Percentiles rank a stretch among this genome's conserved stretches.
phyloP scores from a whole-genome alignment of 495 filamentous ascomycete species.

The Rhypophila decipiens region DNA sequence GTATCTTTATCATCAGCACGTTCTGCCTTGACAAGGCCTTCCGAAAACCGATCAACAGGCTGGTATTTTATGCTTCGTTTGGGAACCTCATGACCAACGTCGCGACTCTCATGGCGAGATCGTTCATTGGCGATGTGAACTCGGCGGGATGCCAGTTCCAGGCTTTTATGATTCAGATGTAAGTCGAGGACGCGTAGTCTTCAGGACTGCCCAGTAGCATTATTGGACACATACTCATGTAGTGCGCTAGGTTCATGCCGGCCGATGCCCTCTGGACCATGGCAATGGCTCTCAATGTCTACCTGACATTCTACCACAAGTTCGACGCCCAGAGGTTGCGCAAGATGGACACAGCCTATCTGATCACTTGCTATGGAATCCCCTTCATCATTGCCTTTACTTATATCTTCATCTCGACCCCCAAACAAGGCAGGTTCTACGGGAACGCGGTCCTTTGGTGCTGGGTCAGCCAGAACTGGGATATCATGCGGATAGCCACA shows the following conservation, averaged over 20 bases:
- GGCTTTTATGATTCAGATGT: conserved; percentile 68
- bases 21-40: conserved; percentile 57
- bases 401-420: conserved; percentile 57
- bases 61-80: conserved; percentile 80
- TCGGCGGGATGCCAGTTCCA: conserved; percentile 67
- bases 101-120: conserved; percentile 65
- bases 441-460: conserved; percentile 82
- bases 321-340: conserved; percentile 63
- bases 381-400: conserved; percentile 64
- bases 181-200: conserved; percentile 15
- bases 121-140: conserved; percentile 40
- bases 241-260: conserved; percentile 66
- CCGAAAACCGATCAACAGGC: conserved; percentile 81
- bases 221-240: background rate
- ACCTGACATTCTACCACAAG: conserved; percentile 75
- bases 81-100: conserved; percentile 79
- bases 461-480: conserved; percentile 63
- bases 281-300: conserved; percentile 85
- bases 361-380: conserved; percentile 66
- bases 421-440: conserved; percentile 53
- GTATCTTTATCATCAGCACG: conserved; percentile 66
- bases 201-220: background rate
- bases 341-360: conserved; percentile 64
- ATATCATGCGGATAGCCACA: conserved; percentile 64
- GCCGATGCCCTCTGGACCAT: conserved; percentile 77